Base-by-base conservation (phyloP, 2,329 filamentous ascomycete genomes). In the Nothopassalora personata region DNA sequence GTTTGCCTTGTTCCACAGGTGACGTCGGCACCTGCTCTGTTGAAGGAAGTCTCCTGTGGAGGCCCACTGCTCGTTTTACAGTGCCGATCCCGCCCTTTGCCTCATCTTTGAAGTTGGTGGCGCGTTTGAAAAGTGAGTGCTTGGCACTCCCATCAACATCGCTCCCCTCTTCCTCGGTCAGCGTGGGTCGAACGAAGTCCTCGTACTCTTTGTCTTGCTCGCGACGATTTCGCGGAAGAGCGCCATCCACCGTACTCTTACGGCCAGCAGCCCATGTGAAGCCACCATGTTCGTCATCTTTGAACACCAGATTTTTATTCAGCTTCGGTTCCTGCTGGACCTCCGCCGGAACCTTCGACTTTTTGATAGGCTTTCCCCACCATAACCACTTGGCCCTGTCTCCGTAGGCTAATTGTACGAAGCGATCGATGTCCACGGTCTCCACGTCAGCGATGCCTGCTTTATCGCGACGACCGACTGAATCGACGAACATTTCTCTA, bases 401-500 rank as follows among this genome's bases (percentile, higher is more conserved):
- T 34, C 94, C 93, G 61, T 86, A 87, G 0, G 88, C 84, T 28
- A 96, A 79, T 60, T 85, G 85, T 52, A 90, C 82, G 65, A 97
- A 96, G 49, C 81, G 86, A 66, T 96, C 91, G 56, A 97, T 85
- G 69, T 97, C 91, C 9, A 91, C 80, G 0, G 92, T 97, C 75
- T 99, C 94, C 36, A 97, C 87, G 67, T 97, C 93, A 4, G 90
- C 89, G 64, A 97, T 92, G 3, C 91, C 90, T 57, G 87, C 90
- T 74, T 95, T 95, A 67, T 96, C 91, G 51, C 88, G 86, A 34
- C 79, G 76, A 28, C 89, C 89, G 5, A 96, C 91, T 80, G 96
- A 95, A n/a, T 91, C 92, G 80, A 96, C 91, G 50, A 97, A 88
- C 76, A 97, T 89, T 73, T 97, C 93, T 51, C 92, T 92, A 55